Conservation (phyloP, 345 rosid species). For the Eucalyptus leucophloia region DNA sequence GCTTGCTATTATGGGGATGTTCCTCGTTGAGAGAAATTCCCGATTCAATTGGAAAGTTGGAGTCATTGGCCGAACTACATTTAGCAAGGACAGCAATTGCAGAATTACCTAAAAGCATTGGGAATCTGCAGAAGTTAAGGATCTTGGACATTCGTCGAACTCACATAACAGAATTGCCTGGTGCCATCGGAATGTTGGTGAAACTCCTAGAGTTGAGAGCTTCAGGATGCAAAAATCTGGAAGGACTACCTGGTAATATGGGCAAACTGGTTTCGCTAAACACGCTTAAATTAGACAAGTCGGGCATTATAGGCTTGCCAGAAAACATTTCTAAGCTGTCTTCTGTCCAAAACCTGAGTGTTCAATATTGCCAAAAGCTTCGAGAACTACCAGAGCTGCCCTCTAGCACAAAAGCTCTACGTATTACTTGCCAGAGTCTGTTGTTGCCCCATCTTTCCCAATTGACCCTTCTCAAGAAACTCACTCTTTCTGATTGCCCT, state of each 20-base stretch:
- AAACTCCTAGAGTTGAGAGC: not conserved
- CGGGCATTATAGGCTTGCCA: not conserved
- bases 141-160: not conserved
- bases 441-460: not conserved
- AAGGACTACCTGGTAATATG: rapidly evolving
- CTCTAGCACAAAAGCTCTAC: not conserved
- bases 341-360: not conserved
- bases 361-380: not conserved
- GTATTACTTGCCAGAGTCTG: not conserved
- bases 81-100: not conserved
- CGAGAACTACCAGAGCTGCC: not conserved
- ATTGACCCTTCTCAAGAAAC: not conserved
- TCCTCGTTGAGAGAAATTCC: not conserved
- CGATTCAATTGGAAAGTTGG: not conserved
- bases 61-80: not conserved
- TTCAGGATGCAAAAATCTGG: not conserved
- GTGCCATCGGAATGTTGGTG: not conserved
- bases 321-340: not conserved
- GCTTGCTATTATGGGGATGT: not conserved
- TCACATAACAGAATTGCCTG: not conserved
- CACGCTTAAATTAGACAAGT: not conserved
- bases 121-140: not conserved
- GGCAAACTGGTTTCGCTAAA: not conserved
- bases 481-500: not conserved
- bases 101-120: not conserved